These are phyloP conservation scores for Syzygium aromaticum DNA, from an alignment of 345 rosid species.

Conservation along the genomic window DNA sequence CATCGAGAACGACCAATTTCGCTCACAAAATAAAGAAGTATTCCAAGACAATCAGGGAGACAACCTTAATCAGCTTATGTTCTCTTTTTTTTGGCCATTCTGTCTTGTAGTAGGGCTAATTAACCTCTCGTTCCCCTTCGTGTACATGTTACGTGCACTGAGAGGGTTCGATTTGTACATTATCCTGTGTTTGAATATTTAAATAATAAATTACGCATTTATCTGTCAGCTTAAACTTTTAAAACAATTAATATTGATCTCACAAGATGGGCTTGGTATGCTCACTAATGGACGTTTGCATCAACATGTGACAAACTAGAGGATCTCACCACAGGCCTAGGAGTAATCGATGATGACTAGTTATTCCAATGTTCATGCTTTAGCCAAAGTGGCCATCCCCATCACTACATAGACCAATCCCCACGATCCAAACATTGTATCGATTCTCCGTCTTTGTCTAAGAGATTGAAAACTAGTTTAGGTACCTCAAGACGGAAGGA, in stretches of 20 bases:
- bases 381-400: background rate
- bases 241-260: no score
- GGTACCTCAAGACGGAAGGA: background rate
- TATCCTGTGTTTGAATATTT: background rate
- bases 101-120: background rate
- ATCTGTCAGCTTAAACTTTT: no score
- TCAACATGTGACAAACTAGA: background rate
- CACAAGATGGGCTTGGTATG: background rate
- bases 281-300: background rate
- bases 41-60: background rate
- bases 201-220: no score
- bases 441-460: background rate
- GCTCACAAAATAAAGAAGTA: background rate
- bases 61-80: background rate
- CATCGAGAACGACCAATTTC: background rate
- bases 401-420: background rate
- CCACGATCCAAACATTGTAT: background rate
- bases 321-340: background rate
- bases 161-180: background rate
- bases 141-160: background rate
- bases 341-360: background rate
- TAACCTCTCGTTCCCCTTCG: background rate
- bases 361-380: background rate
- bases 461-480: background rate
- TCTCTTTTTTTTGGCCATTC: background rate